Base-by-base conservation (phyloP, 78 protist species). In the Neovahlkampfia damariscottae region DNA sequence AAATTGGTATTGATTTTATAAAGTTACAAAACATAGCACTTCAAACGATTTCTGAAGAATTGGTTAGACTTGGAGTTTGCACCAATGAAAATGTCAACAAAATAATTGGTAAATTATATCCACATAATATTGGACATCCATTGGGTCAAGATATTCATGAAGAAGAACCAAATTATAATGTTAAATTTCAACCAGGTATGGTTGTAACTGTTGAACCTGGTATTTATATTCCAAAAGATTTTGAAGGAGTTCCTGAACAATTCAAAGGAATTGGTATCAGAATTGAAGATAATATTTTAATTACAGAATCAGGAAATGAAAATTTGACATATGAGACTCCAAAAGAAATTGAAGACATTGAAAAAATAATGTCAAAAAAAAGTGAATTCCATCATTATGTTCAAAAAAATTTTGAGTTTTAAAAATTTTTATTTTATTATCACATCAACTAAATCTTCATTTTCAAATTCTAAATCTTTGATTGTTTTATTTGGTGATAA, bases 321-420 rank as follows among this genome's bases (percentile, higher is more conserved):
- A 80, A 70, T 38, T 70, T 87, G 74, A 85, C 93, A 6, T 28
- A 5, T 8, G 6, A 7, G 29, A 76, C 41, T 7, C 79, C 79
- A 10, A 76, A 76, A 66, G 79, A 76, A 66, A 76, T 80, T 10
- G 83, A 76, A 8, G 95, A 93, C 39, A 85, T 93, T 82, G 96
- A 94, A 72, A 76, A 72, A 19, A 68, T 72, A 39, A 80, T 80
- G 37, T 19, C 19, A 50, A 19, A 50, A 50, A 50, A 50, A 19
- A n/a, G 62, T 50, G 19, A n/a, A 19, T 50, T 50, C 19, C 19
- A 50, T 50, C 19, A 19, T 50, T 50, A n/a, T 50, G 19, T 50
- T 50, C 62, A n/a, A 50, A 19, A 50, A 19, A 50, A 50, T 50
- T 50, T n/a, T n/a, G 19, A 50, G 19, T 50, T 50, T n/a, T 19